Percentiles rank a stretch among this genome's conserved stretches.
phyloP scores from a whole-genome alignment of 2,329 filamentous ascomycete genomes.

The Chaetomium olivaceum region DNA sequence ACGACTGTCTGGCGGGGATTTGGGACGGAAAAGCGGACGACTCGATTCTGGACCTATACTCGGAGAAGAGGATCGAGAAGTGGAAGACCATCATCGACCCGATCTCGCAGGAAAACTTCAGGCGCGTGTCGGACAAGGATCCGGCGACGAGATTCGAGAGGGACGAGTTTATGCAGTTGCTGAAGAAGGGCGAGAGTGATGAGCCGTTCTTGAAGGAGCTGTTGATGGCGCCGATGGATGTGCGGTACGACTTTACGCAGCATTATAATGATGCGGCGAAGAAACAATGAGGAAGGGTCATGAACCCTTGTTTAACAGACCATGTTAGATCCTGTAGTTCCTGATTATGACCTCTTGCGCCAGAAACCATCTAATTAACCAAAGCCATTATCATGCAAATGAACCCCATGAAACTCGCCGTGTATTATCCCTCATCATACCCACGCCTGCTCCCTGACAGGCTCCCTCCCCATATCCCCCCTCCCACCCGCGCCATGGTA shows the following conservation, averaged over 20 bases:
- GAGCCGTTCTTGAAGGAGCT: constrained; percentile 38
- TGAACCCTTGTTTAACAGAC: not conserved
- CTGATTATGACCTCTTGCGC: not conserved
- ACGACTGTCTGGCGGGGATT: constrained; percentile 56
- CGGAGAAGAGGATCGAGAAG: constrained; percentile 49
- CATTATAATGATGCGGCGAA: constrained; percentile 40
- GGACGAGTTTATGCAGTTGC: constrained; percentile 44
- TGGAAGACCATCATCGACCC: constrained; percentile 48
- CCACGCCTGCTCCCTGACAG: constrained; percentile 11
- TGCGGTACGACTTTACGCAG: constrained; percentile 49
- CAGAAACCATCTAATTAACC: not conserved
- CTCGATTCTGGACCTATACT: constrained; percentile 48
- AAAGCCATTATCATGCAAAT: not conserved
- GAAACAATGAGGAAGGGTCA: not conserved
- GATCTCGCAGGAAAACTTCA: constrained; percentile 47
- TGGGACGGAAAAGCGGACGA: constrained; percentile 48
- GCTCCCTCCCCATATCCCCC: not conserved
- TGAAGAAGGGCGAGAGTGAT: constrained; percentile 42
- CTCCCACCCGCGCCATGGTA: not conserved
- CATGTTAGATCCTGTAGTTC: not conserved
- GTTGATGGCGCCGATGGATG: constrained; percentile 40
- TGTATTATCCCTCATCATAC: not conserved
- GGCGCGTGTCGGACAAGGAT: constrained; percentile 45
- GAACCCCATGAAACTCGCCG: not conserved
- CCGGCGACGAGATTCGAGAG: constrained; percentile 42